Percentiles rank a stretch among this genome's conserved stretches.
Evolutionary conservation across 1,139 yeast genomes (phyloP).

Genomic region (Candida anutae): DNA sequence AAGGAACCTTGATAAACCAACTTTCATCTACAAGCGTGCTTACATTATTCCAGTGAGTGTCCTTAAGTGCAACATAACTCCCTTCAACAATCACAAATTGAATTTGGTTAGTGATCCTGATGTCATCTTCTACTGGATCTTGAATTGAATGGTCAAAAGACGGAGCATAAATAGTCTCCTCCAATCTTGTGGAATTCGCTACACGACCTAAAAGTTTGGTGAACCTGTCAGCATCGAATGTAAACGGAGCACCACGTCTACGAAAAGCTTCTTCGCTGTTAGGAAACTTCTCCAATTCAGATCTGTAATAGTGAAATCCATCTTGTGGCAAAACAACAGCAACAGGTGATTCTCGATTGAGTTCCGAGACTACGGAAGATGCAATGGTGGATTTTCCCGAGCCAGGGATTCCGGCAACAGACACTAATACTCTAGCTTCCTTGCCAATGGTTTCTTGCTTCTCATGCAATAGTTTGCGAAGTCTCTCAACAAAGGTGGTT

Average conservation of each 20-base stretch:
- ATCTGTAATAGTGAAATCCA: conserved; percentile 72
- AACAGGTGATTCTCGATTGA: conserved; percentile 15
- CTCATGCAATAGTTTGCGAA: too few relatives aligned
- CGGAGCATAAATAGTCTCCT: conserved; percentile 41
- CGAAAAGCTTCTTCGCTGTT: conserved; percentile 51
- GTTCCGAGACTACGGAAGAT: conserved; percentile 7
- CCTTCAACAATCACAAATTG: conserved; percentile 61
- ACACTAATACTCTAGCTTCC: conserved; percentile 3
- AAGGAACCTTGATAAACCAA: conserved; percentile 43
- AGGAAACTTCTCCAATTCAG: conserved; percentile 40
- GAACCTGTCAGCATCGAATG: conserved; percentile 57
- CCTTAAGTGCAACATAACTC: conserved; percentile 45
- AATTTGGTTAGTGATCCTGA: conserved; percentile 32
- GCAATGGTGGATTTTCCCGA: conserved; percentile 19
- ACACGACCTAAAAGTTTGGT: conserved; percentile 17
- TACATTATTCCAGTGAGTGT: conserved; percentile 45
- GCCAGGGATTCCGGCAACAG: conserved; percentile 19
- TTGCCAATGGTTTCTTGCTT: too few relatives aligned
- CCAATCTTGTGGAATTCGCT: conserved; percentile 5
- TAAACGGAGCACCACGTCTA: conserved; percentile 78
- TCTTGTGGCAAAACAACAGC: conserved; percentile 51
- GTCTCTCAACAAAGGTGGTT: too few relatives aligned
- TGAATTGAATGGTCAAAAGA: conserved; percentile 68
- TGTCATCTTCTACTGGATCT: conserved; percentile 55
- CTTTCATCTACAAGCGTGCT: conserved; percentile 27